Percentiles rank a stretch among this genome's conserved stretches.
Evolutionary conservation across 2,329 filamentous ascomycete species (phyloP).

Genomic region (Calonectria fujianensis): DNA sequence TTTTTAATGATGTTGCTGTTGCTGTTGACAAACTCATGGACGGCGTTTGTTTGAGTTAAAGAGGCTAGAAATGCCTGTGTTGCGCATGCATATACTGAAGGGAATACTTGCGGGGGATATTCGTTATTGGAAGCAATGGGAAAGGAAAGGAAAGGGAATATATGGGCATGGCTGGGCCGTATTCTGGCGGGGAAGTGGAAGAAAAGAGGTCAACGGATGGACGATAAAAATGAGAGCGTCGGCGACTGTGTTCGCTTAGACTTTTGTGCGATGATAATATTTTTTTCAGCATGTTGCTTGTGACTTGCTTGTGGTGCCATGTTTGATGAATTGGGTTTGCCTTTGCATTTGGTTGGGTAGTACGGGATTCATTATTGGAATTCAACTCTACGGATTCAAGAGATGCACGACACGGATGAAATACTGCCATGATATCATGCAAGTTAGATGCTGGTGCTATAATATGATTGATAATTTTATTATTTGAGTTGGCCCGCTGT

Average conservation of each 20-base stretch:
- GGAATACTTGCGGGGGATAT: neutral
- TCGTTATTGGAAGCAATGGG: neutral
- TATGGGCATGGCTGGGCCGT: neutral
- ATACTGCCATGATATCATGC: too few relatives aligned
- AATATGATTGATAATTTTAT: too few relatives aligned
- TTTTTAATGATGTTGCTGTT: neutral
- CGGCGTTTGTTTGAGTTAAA: neutral
- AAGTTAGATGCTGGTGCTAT: too few relatives aligned
- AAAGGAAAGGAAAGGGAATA: neutral
- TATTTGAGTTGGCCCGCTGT: too few relatives aligned
- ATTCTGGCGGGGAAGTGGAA: neutral
- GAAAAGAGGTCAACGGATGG: neutral
- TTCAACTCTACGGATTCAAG: too few relatives aligned
- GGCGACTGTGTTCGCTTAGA: neutral
- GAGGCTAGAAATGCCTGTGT: constrained; percentile 3
- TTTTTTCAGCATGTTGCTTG: neutral
- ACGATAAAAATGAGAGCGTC: neutral
- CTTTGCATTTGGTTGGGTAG: too few relatives aligned
- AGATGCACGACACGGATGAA: too few relatives aligned
- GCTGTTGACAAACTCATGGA: neutral
- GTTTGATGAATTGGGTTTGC: neutral
- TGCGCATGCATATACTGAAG: constrained; percentile 1
- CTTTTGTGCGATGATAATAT: neutral
- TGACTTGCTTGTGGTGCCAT: neutral
- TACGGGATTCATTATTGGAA: too few relatives aligned